A percentile compares a stretch with the other conserved stretches of the same genome.
Evolutionary conservation across 371 early-diverging fungal species (phyloP).

Genomic region (Parasitella parasitica): DNA sequence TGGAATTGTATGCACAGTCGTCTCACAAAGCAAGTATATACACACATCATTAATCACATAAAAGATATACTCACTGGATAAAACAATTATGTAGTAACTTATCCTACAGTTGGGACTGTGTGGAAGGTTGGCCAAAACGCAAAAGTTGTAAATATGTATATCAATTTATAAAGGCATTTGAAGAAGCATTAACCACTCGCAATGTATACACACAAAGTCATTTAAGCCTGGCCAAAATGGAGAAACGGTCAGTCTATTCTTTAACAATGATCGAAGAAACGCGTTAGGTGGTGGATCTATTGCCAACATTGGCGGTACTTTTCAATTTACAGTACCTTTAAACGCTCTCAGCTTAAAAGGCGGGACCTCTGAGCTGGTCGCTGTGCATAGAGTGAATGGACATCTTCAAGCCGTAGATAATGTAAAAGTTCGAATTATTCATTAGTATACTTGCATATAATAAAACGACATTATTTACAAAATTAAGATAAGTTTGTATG

Average conservation of each 20-base stretch:
- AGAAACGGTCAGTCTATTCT: constrained; percentile 9
- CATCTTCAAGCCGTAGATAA: constrained; percentile 9
- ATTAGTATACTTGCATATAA: background rate
- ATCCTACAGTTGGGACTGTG: background rate
- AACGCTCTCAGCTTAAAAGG: background rate
- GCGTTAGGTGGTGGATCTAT: constrained; percentile 7
- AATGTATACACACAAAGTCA: background rate
- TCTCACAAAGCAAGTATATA: background rate
- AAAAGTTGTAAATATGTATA: background rate
- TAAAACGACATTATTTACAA: background rate
- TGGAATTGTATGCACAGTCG: background rate
- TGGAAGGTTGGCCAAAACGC: constrained; percentile 14
- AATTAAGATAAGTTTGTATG: no score
- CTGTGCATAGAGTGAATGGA: constrained; percentile 7
- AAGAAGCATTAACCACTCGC: background rate
- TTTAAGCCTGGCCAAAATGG: background rate
- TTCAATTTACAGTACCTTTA: constrained; percentile 5
- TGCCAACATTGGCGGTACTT: background rate
- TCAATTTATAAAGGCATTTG: no score
- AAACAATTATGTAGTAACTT: background rate
- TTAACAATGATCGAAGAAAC: constrained; percentile 8
- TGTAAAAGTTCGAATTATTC: constrained; percentile 3
- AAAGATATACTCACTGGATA: background rate
- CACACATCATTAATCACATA: background rate
- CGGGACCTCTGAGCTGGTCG: constrained; percentile 7